Evolutionary conservation across 1,284 basidiomycete species (phyloP).

Genomic region (Rhodofomes roseus): DNA sequence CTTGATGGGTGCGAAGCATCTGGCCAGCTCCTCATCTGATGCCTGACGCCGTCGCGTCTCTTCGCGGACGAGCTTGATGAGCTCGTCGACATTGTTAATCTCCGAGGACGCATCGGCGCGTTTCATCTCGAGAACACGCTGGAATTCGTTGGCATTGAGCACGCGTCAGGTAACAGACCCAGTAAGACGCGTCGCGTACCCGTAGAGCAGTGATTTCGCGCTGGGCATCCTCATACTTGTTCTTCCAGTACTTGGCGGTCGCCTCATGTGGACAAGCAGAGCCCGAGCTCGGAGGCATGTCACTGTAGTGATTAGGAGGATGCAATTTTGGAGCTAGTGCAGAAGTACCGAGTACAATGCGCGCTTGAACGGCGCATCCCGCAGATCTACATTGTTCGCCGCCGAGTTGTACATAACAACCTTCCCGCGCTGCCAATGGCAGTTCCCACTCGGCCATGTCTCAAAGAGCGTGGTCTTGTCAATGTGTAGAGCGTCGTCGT

Average conservation of each 20-base stretch:
- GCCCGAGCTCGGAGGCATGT: neutral
- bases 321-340: too few species aligned
- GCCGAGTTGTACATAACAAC: neutral
- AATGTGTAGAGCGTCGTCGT: too few species aligned
- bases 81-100: neutral
- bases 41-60: neutral
- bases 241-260: neutral
- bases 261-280: neutral
- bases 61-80: neutral
- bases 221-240: neutral
- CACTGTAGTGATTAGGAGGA: neutral
- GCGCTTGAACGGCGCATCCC: too few species aligned
- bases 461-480: too few species aligned
- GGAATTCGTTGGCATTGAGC: neutral
- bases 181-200: neutral
- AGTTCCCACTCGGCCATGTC: neutral
- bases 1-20: neutral
- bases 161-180: neutral
- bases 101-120: neutral
- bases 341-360: too few species aligned
- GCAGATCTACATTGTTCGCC: too few species aligned
- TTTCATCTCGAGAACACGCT: neutral
- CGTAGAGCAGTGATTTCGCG: neutral
- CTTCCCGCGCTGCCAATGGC: too few species aligned
- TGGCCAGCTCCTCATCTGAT: slow-evolving; percentile 1